Evolutionary conservation across 2,329 filamentous ascomycete species (phyloP).

Genomic region (Diplodia intermedia): DNA sequence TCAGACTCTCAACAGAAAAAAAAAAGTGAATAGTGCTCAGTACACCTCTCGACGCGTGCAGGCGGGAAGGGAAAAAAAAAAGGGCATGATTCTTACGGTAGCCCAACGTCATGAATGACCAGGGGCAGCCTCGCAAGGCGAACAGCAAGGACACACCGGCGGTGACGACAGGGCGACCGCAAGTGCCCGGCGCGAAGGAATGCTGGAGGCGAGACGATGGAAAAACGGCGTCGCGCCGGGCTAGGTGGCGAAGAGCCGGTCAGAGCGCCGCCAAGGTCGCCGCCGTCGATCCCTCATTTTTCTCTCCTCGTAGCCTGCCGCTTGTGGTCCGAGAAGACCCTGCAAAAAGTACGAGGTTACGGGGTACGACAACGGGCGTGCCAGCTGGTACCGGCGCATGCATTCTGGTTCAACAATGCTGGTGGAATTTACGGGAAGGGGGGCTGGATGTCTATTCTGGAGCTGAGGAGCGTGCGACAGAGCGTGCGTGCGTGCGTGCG

Average conservation of each 20-base stretch:
- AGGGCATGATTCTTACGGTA: background rate
- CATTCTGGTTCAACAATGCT: background rate
- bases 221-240: slow-evolving; percentile 10
- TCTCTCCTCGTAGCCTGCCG: background rate
- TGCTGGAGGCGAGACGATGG: background rate
- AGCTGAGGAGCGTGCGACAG: background rate
- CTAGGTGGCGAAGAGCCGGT: background rate
- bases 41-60: background rate
- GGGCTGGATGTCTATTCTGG: too few relatives aligned
- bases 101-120: background rate
- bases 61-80: background rate
- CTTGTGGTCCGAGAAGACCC: background rate
- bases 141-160: background rate
- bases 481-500: background rate
- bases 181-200: slow-evolving; percentile 10
- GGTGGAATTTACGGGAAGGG: too few relatives aligned
- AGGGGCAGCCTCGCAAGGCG: background rate
- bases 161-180: background rate
- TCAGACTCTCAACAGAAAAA: background rate
- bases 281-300: background rate
- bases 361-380: background rate
- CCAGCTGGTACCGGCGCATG: background rate
- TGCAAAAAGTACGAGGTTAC: background rate
- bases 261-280: background rate
- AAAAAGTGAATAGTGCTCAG: background rate